These are phyloP conservation scores for Cryoendolithus antarcticus DNA, from an alignment of 2,329 filamentous ascomycete species.

Conservation along the genomic window DNA sequence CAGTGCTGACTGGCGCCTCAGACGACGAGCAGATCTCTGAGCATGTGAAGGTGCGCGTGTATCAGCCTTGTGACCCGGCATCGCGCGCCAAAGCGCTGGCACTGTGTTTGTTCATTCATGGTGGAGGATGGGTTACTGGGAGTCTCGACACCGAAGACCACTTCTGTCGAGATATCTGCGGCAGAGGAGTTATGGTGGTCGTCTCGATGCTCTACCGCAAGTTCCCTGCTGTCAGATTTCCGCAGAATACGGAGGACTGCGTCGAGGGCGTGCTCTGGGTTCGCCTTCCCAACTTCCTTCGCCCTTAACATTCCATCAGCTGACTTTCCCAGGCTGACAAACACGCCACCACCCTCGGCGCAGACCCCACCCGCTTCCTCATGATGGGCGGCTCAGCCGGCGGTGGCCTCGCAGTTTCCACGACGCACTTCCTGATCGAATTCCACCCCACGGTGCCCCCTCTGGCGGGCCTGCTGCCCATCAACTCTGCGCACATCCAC, in stretches of 20 bases:
- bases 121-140: conserved; percentile 25
- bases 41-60: conserved; percentile 8
- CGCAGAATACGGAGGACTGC: conserved; percentile 20
- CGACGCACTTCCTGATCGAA: conserved; percentile 6
- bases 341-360: conserved; percentile 4
- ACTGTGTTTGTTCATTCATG: conserved; percentile 25
- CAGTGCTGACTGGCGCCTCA: background rate
- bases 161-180: conserved; percentile 22
- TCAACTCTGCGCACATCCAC: conserved; percentile 8
- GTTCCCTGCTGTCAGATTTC: conserved; percentile 7
- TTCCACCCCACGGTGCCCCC: background rate
- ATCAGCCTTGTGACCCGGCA: conserved; percentile 6
- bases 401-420: conserved; percentile 6
- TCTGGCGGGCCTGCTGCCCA: conserved; percentile 5
- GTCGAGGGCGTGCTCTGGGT: conserved; percentile 1
- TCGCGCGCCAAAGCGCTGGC: conserved; percentile 12
- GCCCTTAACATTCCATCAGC: no score
- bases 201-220: conserved; percentile 24
- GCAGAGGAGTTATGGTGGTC: conserved; percentile 20
- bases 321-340: background rate
- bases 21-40: conserved; percentile 6
- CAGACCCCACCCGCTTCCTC: conserved; percentile 4
- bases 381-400: conserved; percentile 11
- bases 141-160: conserved; percentile 26
- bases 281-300: no score